These are phyloP conservation scores for Schizophyllum amplum DNA, from an alignment of 1,284 basidiomycete genomes.

Conservation along the genomic window DNA sequence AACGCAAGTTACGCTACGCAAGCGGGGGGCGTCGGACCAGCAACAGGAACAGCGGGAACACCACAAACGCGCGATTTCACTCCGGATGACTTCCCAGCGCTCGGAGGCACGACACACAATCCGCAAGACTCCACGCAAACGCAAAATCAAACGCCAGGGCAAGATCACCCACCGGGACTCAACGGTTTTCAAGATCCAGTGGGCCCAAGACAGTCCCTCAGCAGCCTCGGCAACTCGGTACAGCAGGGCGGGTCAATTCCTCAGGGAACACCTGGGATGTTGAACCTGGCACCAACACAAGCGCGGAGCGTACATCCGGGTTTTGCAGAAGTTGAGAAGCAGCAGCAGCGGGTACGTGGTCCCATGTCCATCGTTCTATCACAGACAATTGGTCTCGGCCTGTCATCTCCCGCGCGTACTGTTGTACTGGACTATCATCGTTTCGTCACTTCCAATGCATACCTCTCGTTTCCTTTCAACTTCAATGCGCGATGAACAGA, in stretches of 20 bases:
- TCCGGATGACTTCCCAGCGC: slow-evolving; percentile 76
- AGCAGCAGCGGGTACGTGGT: slow-evolving; percentile 58
- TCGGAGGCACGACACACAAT: slow-evolving; percentile 51
- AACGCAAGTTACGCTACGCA: slow-evolving; percentile 67
- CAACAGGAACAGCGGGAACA: slow-evolving; percentile 32
- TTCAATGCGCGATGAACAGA: no score
- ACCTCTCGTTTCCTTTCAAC: background rate
- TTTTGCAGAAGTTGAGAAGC: slow-evolving; percentile 56
- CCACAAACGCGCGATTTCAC: slow-evolving; percentile 61
- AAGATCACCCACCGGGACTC: slow-evolving; percentile 41
- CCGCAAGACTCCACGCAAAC: slow-evolving; percentile 27
- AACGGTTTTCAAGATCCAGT: slow-evolving; percentile 53
- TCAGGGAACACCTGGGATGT: slow-evolving; percentile 48
- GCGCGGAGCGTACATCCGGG: slow-evolving; percentile 50
- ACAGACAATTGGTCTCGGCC: no score
- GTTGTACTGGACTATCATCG: background rate
- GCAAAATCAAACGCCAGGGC: slow-evolving; percentile 23
- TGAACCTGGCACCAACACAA: slow-evolving; percentile 49
- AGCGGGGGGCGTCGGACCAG: slow-evolving; percentile 52
- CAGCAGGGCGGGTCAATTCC: slow-evolving; percentile 23
- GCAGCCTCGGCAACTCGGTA: slow-evolving; percentile 34
- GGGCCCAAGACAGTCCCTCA: slow-evolving; percentile 45
- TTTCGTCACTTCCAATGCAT: background rate
- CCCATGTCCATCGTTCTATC: slow-evolving; percentile 15
- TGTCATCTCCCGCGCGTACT: slow-evolving; percentile 13